Percentiles rank a stretch among this genome's conserved stretches.
These are phyloP conservation scores for Coemansia sp. DNA, from an alignment of 192 early-diverging fungal genomes.

Conservation along the genomic window DNA sequence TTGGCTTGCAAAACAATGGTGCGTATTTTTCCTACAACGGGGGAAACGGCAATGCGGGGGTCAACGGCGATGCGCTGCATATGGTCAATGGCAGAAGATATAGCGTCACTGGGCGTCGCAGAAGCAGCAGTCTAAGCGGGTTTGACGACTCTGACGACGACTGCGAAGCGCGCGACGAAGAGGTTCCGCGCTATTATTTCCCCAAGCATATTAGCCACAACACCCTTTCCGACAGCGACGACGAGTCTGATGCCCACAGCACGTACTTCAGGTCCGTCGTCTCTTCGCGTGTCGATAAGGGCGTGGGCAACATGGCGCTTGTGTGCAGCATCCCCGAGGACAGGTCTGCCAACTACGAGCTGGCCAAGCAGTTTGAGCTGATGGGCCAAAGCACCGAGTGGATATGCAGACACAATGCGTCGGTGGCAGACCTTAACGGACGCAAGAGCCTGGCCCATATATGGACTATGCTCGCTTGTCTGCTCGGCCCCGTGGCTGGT, in stretches of 20 bases:
- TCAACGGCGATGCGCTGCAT: background rate
- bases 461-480: conserved; percentile 40
- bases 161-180: conserved; percentile 33
- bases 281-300: conserved; percentile 7
- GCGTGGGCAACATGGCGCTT: conserved; percentile 42
- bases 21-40: conserved; percentile 23
- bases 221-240: conserved; percentile 7
- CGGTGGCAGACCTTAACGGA: conserved; percentile 16
- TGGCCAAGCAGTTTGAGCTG: conserved; percentile 40
- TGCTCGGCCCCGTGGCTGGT: conserved; percentile 12
- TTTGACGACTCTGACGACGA: conserved; percentile 20
- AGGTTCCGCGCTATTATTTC: conserved; percentile 47
- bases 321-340: conserved; percentile 15
- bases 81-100: background rate
- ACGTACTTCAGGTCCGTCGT: conserved; percentile 17
- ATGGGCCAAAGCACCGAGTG: conserved; percentile 14
- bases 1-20: conserved; percentile 34
- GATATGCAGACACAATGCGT: conserved; percentile 43
- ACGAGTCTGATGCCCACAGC: conserved; percentile 1
- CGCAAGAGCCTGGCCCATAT: conserved; percentile 24
- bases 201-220: conserved; percentile 20
- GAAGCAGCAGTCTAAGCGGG: conserved; percentile 14
- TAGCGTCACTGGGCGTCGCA: background rate
- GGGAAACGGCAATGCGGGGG: background rate
- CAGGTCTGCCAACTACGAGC: conserved; percentile 18